Percentiles rank a stretch among this genome's conserved stretches.
phyloP scores from a whole-genome alignment of 164 flowering plant species.

The Akebia trifoliata region DNA sequence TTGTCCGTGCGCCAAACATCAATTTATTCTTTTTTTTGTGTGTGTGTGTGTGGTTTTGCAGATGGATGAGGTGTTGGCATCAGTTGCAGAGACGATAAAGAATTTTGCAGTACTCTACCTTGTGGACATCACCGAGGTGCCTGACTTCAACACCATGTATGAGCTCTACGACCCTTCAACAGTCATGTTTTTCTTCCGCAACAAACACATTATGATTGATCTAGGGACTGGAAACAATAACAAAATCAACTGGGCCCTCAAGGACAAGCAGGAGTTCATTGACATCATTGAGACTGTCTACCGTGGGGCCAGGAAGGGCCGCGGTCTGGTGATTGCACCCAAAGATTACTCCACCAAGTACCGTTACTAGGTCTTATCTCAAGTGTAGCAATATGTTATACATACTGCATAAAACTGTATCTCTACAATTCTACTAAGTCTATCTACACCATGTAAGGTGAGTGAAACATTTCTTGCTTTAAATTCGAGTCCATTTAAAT shows the following conservation, averaged over 20 bases:
- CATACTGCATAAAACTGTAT: too few species aligned
- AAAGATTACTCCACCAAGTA: constrained; percentile 96
- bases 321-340: constrained; percentile 94
- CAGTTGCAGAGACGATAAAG: constrained; percentile 90
- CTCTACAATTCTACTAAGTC: too few species aligned
- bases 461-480: too few species aligned
- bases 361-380: constrained; percentile 41
- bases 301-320: constrained; percentile 91
- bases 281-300: constrained; percentile 93
- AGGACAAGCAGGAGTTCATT: constrained; percentile 92
- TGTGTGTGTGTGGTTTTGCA: constrained; percentile 25
- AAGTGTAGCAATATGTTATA: too few species aligned
- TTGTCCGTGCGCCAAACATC: too few species aligned
- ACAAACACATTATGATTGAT: constrained; percentile 97
- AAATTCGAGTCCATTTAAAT: too few species aligned
- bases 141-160: constrained; percentile 96
- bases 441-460: too few species aligned
- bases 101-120: constrained; percentile 91
- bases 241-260: constrained; percentile 94
- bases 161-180: constrained; percentile 94
- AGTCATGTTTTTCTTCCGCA: constrained; percentile 90
- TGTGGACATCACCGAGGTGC: constrained; percentile 90
- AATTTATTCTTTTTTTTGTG: too few species aligned
- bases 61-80: constrained; percentile 96
- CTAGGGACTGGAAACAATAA: constrained; percentile 97